Conservation (phyloP, 805 yeast species). For the Pichia nakasei region DNA sequence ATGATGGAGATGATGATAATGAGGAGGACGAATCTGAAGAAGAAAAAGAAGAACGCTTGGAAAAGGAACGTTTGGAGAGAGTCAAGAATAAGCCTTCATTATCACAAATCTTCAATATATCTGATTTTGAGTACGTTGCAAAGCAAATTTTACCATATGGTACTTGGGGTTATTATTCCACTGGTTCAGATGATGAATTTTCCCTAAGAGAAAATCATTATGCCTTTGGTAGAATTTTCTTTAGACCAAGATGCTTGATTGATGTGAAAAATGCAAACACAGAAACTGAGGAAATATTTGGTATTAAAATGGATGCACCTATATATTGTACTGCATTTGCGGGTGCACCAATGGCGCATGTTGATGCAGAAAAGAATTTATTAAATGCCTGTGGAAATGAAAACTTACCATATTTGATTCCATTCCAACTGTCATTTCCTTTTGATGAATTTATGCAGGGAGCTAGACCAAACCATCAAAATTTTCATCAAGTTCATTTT, state of each 20-base stretch:
- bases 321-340: conserved; percentile 89
- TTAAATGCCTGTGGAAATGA: conserved; percentile 65
- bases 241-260: conserved; percentile 71
- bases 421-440: conserved; percentile 78
- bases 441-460: conserved; percentile 68
- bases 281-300: conserved; percentile 56
- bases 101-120: conserved; percentile 58
- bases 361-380: conserved; percentile 77
- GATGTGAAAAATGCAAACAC: conserved; percentile 61
- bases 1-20: conserved; percentile 20
- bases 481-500: conserved; percentile 82
- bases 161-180: conserved; percentile 86
- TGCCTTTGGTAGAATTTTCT: conserved; percentile 78
- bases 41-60: conserved; percentile 25
- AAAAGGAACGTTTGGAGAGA: conserved; percentile 31
- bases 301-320: conserved; percentile 57
- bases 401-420: conserved; percentile 73
- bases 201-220: conserved; percentile 48
- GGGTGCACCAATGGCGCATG: conserved; percentile 76
- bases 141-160: conserved; percentile 58
- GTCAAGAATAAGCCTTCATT: conserved; percentile 53
- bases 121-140: conserved; percentile 85
- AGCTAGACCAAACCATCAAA: conserved; percentile 51
- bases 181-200: conserved; percentile 85
- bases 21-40: conserved; percentile 22